Percentiles rank a stretch among this genome's conserved stretches.
Conservation (phyloP, 805 yeast genomes). For the Saturnispora quitensis region DNA sequence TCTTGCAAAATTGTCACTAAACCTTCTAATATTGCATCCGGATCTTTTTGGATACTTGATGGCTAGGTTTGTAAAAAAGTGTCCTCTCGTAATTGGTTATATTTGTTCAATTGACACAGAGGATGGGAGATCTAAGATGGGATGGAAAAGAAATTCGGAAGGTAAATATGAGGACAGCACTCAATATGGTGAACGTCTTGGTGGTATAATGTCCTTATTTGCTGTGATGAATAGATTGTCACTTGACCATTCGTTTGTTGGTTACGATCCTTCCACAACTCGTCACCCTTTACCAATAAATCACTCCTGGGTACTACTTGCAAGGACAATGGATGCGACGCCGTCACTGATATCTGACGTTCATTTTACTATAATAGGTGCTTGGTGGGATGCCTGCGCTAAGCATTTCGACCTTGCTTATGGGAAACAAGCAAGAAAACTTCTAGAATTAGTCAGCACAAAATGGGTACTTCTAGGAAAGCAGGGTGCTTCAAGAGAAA, state of each 20-base stretch:
- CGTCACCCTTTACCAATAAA: conserved; percentile 49
- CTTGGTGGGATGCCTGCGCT: conserved; percentile 91
- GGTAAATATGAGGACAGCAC: conserved; percentile 49
- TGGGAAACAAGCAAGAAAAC: conserved; percentile 62
- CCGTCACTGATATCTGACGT: conserved; percentile 44
- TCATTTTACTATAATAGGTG: conserved; percentile 61
- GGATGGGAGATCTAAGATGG: conserved; percentile 78
- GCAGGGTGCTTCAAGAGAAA: conserved; percentile 67
- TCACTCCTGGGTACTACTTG: conserved; percentile 61
- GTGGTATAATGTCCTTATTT: conserved; percentile 79
- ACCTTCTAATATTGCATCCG: conserved; percentile 39
- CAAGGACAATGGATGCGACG: conserved; percentile 59
- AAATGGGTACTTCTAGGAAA: conserved; percentile 47
- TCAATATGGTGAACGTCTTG: conserved; percentile 74
- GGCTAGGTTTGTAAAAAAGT: conserved; percentile 84
- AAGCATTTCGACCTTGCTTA: conserved; percentile 43
- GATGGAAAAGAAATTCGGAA: conserved; percentile 57
- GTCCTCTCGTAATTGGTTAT: conserved; percentile 83
- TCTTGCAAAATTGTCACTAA: conserved; percentile 54
- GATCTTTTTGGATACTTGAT: conserved; percentile 47
- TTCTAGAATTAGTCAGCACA: conserved; percentile 38
- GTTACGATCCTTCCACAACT: conserved; percentile 15
- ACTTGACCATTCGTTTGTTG: conserved; percentile 20
- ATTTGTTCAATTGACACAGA: conserved; percentile 69
- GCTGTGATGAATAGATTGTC: conserved; percentile 56